Base-by-base conservation (phyloP, 192 early-diverging fungal genomes). In the Bifiguratus adelaidae region DNA sequence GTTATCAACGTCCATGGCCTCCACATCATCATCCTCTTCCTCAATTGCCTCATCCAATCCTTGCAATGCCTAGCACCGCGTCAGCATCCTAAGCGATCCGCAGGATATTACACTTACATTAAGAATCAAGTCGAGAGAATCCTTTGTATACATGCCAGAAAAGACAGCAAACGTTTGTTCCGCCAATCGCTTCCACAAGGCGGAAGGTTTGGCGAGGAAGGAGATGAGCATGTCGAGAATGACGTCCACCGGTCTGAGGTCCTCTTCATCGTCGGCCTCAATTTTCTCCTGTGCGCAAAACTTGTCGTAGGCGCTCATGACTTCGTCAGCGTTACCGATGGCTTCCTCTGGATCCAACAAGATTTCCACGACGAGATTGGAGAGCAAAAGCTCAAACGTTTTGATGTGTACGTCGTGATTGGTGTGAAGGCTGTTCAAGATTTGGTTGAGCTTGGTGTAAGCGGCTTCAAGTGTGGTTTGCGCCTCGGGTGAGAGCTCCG, bases 221-320 rank as follows among this genome's bases (percentile, higher is more conserved):
- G 82, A 78, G 45, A 98, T 64, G 40, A 98, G 60, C 23, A 95
- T 85, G 65, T 98, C 95, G 4, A 91, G 70, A 47, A 98, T 74
- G 35, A 98, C 92, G 50, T 96, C 92, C n/a, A 89, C 74, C 1
- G 92, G 91, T 47, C 80, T 65, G 21, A 70, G 79, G 44, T 84
- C 77, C 23, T 78, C 80, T 25, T 77, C 68, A 0, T 71, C 73
- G 2, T 77, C 71, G 0, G 51, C 64, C 7, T 65, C 62, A 3
- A 25, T 48, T 22, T 63, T 47, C 6, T 61, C 41, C 32, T 65
- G 50, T 30, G 67, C 55, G 43, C 80, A 80, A 15, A 88, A 59
- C 54, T 78, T 74, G 50, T 76, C 64, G 45, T 75, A 88, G 56
- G 89, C 91, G 41, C 82, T 74, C 25, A 74, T 63, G 46, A 92